Base-by-base conservation (phyloP, 805 yeast genomes). In the Metschnikowia colocasiae region DNA sequence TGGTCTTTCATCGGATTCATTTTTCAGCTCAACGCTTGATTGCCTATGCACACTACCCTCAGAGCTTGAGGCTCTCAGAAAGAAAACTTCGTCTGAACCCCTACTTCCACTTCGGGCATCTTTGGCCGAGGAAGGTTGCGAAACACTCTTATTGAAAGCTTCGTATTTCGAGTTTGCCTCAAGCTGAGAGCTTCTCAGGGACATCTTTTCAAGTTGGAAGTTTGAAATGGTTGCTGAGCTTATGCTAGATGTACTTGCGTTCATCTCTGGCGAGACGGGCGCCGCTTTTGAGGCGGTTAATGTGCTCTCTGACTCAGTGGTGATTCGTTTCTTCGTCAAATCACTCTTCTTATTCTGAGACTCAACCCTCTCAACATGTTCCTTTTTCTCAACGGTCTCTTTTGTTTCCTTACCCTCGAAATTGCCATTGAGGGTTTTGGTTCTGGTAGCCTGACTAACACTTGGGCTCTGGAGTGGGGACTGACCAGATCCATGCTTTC, bases 61-160 rank as follows among this genome's bases (percentile, higher is more conserved):
- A 4, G 34, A 39, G 7, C 42, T 29, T 16, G 42, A 19, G n/a
- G 32, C 9, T 27, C 26, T 19, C 33, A 19, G 42, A 16, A 20
- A 27, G 16, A 38, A n/a, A 9, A 39, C 26, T 19, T 39, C 42
- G 5, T 39, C 42, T 5, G 42, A 29, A 3, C 42, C 42, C 26
- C 26, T 39, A 26, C 42, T 39, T 9, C 25, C 42, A 22, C 42
- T 39, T 27, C 42, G 42, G 6, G 34, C 42, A 13, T 39, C 42
- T 20, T 29, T 39, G 9, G 42, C 42, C 18, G 42, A 39, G 8
- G 42, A 39, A 19, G 42, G 42, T n/a, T 39, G 42, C 9, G 42
- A 39, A 13, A 39, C 42, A n/a, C 42, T 39, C 19, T 30, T 37
- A 23, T 6, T 25, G 12, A 19, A 29, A n/a, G 22, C 34, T 4